A percentile compares a stretch with the other conserved stretches of the same genome.
These are phyloP conservation scores for Colletotrichum falcatum DNA, from an alignment of 2,329 filamentous ascomycete species.

Conservation along the genomic window DNA sequence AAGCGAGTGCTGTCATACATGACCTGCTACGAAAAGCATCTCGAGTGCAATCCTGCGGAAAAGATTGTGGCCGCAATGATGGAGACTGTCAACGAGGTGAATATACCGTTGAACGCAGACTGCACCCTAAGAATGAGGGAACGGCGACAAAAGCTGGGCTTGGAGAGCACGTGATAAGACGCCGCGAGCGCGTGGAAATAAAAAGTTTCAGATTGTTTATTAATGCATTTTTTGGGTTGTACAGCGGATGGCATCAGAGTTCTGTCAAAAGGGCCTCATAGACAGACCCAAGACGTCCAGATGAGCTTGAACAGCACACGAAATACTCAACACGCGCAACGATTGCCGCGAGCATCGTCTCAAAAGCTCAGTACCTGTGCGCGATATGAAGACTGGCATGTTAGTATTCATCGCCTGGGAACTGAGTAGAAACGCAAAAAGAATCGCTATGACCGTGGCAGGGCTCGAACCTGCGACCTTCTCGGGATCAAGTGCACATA, in stretches of 20 bases:
- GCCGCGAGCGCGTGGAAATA: not conserved
- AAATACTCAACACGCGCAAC: not conserved
- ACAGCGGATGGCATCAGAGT: not conserved
- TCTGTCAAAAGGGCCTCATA: not conserved
- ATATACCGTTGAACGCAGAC: slow-evolving; percentile 13
- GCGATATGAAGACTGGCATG: no score
- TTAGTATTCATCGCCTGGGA: not conserved
- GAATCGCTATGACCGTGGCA: slow-evolving; percentile 22
- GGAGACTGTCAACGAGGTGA: slow-evolving; percentile 8
- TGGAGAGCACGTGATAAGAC: not conserved
- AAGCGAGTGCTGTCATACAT: slow-evolving; percentile 31
- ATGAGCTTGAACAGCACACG: not conserved
- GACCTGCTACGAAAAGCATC: slow-evolving; percentile 34
- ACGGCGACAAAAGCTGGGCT: slow-evolving; percentile 15
- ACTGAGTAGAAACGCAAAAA: not conserved
- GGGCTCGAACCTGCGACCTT: slow-evolving; percentile 32
- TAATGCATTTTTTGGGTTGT: no score
- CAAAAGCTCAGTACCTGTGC: no score
- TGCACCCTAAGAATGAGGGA: slow-evolving; percentile 23
- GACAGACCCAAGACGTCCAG: not conserved
- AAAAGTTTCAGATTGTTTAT: not conserved
- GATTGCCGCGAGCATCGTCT: no score
- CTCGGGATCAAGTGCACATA: slow-evolving; percentile 21
- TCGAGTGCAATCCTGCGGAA: slow-evolving; percentile 28
- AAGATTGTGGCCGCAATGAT: slow-evolving; percentile 27